These are phyloP conservation scores for Recurvomyces mirabilis DNA, from an alignment of 495 filamentous ascomycete species.

Conservation along the genomic window DNA sequence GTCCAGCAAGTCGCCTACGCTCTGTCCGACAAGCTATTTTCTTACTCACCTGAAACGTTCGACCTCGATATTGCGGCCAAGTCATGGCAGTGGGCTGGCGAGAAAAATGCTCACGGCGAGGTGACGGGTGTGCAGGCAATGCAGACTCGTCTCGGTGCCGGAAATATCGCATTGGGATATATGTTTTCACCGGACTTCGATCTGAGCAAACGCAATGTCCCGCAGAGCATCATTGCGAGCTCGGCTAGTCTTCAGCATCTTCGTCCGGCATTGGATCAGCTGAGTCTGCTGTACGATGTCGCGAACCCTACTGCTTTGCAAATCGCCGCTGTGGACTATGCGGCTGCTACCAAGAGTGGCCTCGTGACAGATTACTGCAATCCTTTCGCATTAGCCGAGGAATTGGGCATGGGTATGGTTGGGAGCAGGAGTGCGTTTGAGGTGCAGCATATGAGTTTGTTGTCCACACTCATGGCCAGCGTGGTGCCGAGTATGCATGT, in stretches of 20 bases:
- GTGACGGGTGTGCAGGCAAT: conserved; percentile 64
- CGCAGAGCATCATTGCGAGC: conserved; percentile 79
- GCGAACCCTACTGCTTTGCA: conserved; percentile 89
- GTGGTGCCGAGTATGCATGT: conserved; percentile 79
- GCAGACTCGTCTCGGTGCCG: conserved; percentile 81
- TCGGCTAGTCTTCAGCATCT: conserved; percentile 71
- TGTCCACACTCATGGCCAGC: conserved; percentile 71
- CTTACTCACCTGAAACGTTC: conserved; percentile 88
- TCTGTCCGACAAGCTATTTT: conserved; percentile 90
- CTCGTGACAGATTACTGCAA: conserved; percentile 81
- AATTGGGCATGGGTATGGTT: conserved; percentile 77
- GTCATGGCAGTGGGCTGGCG: conserved; percentile 54
- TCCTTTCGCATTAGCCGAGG: conserved; percentile 73
- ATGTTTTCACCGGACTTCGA: conserved; percentile 95
- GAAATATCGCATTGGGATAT: conserved; percentile 86
- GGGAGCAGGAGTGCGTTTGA: conserved; percentile 79
- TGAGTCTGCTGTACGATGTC: conserved; percentile 76
- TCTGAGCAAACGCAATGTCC: conserved; percentile 76
- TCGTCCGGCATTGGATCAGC: conserved; percentile 74
- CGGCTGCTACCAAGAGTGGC: conserved; percentile 47
- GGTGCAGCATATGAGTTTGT: conserved; percentile 86
- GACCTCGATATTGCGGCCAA: conserved; percentile 73
- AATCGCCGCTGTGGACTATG: conserved; percentile 86
- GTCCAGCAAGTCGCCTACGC: conserved; percentile 92
- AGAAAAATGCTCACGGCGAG: conserved; percentile 72